These are phyloP conservation scores for Aureobasidium sp. DNA, from an alignment of 2,329 filamentous ascomycete genomes.

Conservation along the genomic window DNA sequence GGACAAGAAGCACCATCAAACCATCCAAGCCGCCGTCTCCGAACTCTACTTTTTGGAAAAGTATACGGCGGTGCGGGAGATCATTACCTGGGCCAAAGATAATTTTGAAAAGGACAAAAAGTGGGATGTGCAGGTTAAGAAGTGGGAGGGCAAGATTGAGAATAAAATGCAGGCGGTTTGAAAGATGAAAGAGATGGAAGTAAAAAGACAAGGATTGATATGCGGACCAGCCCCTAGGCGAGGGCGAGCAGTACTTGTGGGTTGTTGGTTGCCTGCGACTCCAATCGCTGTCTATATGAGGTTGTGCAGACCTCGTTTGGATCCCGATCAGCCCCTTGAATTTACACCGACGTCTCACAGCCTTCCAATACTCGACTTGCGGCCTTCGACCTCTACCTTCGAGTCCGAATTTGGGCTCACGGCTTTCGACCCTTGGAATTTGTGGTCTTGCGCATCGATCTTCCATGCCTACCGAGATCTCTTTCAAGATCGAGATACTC, in stretches of 20 bases:
- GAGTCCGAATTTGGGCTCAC: no score
- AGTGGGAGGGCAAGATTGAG: slow-evolving; percentile 15
- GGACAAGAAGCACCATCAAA: slow-evolving; percentile 22
- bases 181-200: neutral
- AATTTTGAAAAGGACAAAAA: slow-evolving; percentile 19
- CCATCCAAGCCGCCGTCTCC: slow-evolving; percentile 44
- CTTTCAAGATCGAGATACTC: neutral
- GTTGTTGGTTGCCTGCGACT: no score
- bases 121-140: slow-evolving; percentile 5
- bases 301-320: no score
- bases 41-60: slow-evolving; percentile 51
- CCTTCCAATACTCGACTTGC: no score
- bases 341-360: neutral
- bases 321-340: neutral
- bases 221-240: no score
- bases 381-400: no score
- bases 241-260: no score
- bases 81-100: slow-evolving; percentile 20
- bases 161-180: slow-evolving; percentile 14
- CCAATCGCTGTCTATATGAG: no score
- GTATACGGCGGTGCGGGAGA: slow-evolving; percentile 37
- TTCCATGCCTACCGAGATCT: no score
- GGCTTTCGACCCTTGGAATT: no score
- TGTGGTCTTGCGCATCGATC: no score
- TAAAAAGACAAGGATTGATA: no score